These are phyloP conservation scores for Geranomyces variabilis DNA, from an alignment of 192 early-diverging fungal genomes.

Conservation along the genomic window DNA sequence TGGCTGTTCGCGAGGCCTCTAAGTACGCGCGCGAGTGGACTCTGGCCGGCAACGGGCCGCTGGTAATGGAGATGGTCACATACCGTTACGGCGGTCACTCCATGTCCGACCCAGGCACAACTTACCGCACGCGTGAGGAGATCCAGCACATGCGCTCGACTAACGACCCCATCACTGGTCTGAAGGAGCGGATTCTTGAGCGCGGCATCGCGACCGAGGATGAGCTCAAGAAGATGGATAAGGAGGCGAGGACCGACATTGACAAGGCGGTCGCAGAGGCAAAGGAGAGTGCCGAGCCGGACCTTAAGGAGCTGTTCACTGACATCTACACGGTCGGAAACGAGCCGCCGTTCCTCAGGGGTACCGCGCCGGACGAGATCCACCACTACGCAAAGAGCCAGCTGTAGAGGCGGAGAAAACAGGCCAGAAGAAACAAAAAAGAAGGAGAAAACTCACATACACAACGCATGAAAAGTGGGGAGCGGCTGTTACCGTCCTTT, in stretches of 20 bases:
- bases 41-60: slow-evolving; percentile 79
- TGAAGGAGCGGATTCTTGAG: slow-evolving; percentile 84
- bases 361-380: slow-evolving; percentile 80
- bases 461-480: too few relatives aligned
- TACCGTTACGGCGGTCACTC: slow-evolving; percentile 99
- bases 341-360: slow-evolving; percentile 74
- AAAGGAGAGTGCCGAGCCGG: slow-evolving; percentile 78
- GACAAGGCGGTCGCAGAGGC: slow-evolving; percentile 84
- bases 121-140: slow-evolving; percentile 98
- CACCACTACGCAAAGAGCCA: slow-evolving; percentile 45
- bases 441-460: too few relatives aligned
- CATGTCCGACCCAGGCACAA: slow-evolving; percentile 99
- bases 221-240: slow-evolving; percentile 92
- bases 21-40: slow-evolving; percentile 85
- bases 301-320: slow-evolving; percentile 69
- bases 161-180: slow-evolving; percentile 90
- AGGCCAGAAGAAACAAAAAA: too few relatives aligned
- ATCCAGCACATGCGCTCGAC: slow-evolving; percentile 97
- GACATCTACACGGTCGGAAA: slow-evolving; percentile 82
- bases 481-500: too few relatives aligned
- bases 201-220: slow-evolving; percentile 73
- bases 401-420: too few relatives aligned
- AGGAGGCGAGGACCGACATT: slow-evolving; percentile 82
- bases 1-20: slow-evolving; percentile 88
- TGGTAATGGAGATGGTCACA: slow-evolving; percentile 94